phyloP scores from a whole-genome alignment of 75 land plant species.

The Adiantum capillusveneris region DNA sequence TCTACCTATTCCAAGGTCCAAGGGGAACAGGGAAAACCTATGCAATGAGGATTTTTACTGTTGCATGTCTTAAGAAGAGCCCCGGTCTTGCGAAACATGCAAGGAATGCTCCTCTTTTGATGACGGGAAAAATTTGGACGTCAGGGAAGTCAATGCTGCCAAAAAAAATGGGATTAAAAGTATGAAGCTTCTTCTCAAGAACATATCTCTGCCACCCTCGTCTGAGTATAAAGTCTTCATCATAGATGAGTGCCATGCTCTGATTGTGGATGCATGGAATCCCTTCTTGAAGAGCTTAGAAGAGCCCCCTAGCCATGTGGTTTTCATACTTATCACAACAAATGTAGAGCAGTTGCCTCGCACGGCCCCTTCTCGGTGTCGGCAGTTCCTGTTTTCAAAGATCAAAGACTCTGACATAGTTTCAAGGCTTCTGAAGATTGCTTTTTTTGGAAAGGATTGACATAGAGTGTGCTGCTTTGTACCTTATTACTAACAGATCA shows the following conservation, averaged over 20 bases:
- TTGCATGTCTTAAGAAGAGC: constrained; percentile 4
- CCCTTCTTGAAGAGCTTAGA: constrained; percentile 69
- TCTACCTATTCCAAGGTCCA: constrained; percentile 39
- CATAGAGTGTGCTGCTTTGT: constrained; percentile 73
- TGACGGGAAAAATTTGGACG: constrained; percentile 30
- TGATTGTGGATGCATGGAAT: constrained; percentile 70
- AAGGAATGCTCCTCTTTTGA: constrained; percentile 20
- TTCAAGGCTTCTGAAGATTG: constrained; percentile 51
- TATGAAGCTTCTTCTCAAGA: constrained; percentile 21
- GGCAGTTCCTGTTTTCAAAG: constrained; percentile 78
- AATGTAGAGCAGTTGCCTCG: constrained; percentile 77
- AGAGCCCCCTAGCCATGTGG: constrained; percentile 66
- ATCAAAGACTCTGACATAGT: constrained; percentile 81
- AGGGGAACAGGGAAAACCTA: constrained; percentile 42
- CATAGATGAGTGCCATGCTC: constrained; percentile 70
- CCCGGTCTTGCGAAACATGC: constrained; percentile 23
- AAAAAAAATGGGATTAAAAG: constrained; percentile 28
- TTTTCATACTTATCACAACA: constrained; percentile 66
- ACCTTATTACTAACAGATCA: constrained; percentile 73
- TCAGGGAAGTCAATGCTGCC: constrained; percentile 60
- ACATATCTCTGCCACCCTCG: constrained; percentile 17
- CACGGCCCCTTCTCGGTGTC: constrained; percentile 68
- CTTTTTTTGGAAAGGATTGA: constrained; percentile 55
- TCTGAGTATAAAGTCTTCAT: constrained; percentile 65
- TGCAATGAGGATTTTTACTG: constrained; percentile 28